Evolutionary conservation across 1,284 basidiomycete genomes (phyloP).

Genomic region (Dichomitus squalens): DNA sequence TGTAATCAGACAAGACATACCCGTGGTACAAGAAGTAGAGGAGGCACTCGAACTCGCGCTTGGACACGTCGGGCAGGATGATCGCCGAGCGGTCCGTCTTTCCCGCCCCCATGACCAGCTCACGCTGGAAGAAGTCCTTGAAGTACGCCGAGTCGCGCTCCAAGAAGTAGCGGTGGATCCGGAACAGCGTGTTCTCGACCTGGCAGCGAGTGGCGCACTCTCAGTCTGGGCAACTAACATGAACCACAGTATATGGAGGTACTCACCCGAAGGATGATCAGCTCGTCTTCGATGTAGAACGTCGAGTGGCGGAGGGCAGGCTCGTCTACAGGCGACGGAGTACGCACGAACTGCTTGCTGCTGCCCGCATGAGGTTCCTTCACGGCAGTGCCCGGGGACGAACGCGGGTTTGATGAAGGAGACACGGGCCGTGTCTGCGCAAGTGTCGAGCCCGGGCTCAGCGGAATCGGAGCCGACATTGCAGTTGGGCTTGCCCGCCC

Average conservation of each 20-base stretch:
- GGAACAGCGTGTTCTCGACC: conserved; percentile 34
- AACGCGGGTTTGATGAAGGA: conserved; percentile 7
- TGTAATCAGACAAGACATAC: conserved; percentile 8
- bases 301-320: conserved; percentile 22
- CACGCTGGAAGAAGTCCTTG: conserved; percentile 31
- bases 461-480: conserved; percentile 15
- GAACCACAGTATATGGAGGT: not conserved
- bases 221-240: not conserved
- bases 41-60: conserved; percentile 30
- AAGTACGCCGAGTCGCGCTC: conserved; percentile 36
- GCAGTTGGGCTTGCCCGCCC: conserved; percentile 8
- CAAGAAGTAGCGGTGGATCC: conserved; percentile 36
- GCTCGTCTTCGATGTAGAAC: conserved; percentile 32
- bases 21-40: conserved; percentile 32
- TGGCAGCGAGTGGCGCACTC: conserved; percentile 8
- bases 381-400: conserved; percentile 10
- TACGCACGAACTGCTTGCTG: conserved; percentile 13
- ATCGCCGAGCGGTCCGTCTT: conserved; percentile 27
- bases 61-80: conserved; percentile 23
- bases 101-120: conserved; percentile 20
- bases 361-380: conserved; percentile 5
- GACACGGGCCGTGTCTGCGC: conserved; percentile 22
- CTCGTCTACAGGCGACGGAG: conserved; percentile 12
- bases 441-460: conserved; percentile 22
- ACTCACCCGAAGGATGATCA: conserved; percentile 29